Base-by-base conservation (phyloP, 1,284 basidiomycete genomes). In the Fomitopsis schrenkii region DNA sequence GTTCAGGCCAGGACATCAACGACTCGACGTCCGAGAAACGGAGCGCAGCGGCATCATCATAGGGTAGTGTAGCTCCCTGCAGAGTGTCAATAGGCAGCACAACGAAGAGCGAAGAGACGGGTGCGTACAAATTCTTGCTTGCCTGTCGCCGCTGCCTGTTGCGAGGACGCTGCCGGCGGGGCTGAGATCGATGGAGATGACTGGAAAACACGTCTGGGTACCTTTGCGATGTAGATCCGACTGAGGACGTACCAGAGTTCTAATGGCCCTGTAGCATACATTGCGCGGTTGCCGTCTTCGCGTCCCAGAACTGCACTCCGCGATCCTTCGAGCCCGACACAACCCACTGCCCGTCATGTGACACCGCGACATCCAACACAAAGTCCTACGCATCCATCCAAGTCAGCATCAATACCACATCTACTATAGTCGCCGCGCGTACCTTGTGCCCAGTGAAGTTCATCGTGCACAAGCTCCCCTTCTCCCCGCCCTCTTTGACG, bases 211-310 rank as follows among this genome's bases (percentile, higher is more conserved):
- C 69, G 6, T 59, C 22, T 36, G 62, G 12, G 15, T 19, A 60
- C 26, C 19, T 5, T 5, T 9, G 9, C 9, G 40, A 8, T 30
- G 50, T 4, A 36, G 17, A 22, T 12, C 30, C 8, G 30, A 50
- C 55, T 6, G 5, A 30, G 55, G n/a, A 71, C 81, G 60, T 64
- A 84, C 81, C 85, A 19, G 86, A 90, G 71, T 95, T 94, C 77
- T 93, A 94, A 78, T 94, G 92, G 2, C 93, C 93, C 72, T 92
- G 90, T 22, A 93, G 75, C 79, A 91, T 88, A 63, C 90, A 83
- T 74, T 93, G 90, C 44, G 86, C 83, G 67, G 84, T 81, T 6
- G 85, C 89, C 5, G 83, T 83, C 60, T 79, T 77, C 55, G 86
- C 81, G 69, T 91, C 87, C 89, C 89, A 93, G 72, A 90, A 88